These are phyloP conservation scores for Solanum chacoense DNA, from an alignment of 305 asterid species.

Conservation along the genomic window DNA sequence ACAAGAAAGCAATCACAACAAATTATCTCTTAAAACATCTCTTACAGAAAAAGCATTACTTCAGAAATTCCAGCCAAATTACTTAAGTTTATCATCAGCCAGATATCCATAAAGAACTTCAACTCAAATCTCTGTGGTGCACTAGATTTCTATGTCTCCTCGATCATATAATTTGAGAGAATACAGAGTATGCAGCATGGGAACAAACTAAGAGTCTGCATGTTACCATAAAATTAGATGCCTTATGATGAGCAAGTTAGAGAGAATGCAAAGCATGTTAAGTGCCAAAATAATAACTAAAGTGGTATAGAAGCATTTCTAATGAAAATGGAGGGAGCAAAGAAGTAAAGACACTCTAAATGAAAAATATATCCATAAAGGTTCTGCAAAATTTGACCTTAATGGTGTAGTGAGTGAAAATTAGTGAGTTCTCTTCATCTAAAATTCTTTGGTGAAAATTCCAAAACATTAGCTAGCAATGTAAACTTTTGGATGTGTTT, in stretches of 20 bases:
- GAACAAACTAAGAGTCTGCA: background rate
- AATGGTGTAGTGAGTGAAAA: background rate
- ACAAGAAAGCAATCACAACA: background rate
- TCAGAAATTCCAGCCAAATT: background rate
- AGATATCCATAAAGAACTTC: background rate
- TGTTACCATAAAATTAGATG: background rate
- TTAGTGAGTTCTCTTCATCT: background rate
- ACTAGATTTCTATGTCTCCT: background rate
- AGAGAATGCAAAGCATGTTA: background rate
- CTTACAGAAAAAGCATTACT: background rate
- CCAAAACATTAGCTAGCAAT: background rate
- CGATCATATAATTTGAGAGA: background rate
- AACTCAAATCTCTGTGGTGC: background rate
- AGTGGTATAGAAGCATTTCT: background rate
- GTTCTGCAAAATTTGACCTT: background rate
- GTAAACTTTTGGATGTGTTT: background rate
- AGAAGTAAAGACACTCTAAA: background rate
- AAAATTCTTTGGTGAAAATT: background rate
- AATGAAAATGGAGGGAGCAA: background rate
- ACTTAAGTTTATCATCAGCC: background rate
- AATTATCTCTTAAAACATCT: background rate
- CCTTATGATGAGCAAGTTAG: background rate
- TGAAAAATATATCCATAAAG: background rate
- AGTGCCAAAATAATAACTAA: background rate
- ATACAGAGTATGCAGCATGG: background rate